Evolutionary conservation across 2,329 filamentous ascomycete species (phyloP).

Genomic region (Cordyceps pruinosa): DNA sequence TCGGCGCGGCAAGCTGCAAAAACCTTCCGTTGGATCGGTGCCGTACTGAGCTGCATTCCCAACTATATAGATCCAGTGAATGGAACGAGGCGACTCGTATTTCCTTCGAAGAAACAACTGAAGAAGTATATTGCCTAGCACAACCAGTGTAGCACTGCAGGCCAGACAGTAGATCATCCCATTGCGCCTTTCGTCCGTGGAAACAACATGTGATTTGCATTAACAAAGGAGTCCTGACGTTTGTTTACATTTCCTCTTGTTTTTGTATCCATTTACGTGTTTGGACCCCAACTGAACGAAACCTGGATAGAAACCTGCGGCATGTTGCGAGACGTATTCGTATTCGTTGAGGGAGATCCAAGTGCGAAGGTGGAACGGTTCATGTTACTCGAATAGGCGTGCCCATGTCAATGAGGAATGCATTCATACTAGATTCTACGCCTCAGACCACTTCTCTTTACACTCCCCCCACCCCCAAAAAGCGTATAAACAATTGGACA

Average conservation of each 20-base stretch:
- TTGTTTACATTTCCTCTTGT: too few relatives aligned
- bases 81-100: conserved; percentile 50
- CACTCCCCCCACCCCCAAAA: background rate
- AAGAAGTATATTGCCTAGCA: conserved; percentile 16
- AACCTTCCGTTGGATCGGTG: conserved; percentile 62
- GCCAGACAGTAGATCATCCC: background rate
- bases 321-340: background rate
- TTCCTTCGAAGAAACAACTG: conserved; percentile 21
- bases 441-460: conserved; percentile 12
- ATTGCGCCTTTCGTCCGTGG: background rate
- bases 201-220: too few relatives aligned
- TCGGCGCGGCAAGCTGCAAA: conserved; percentile 59
- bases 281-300: background rate
- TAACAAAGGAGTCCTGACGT: too few relatives aligned
- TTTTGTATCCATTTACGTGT: background rate
- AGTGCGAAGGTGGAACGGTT: too few relatives aligned
- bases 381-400: background rate
- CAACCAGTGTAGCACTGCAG: background rate
- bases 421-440: background rate
- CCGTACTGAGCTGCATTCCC: conserved; percentile 67
- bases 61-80: conserved; percentile 55
- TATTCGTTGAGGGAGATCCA: background rate
- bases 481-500: background rate
- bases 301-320: too few relatives aligned
- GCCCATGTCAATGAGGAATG: background rate